A percentile compares a stretch with the other conserved stretches of the same genome.
Evolutionary conservation across 2,329 filamentous ascomycete species (phyloP).

Genomic region (Colletotrichum sp.): DNA sequence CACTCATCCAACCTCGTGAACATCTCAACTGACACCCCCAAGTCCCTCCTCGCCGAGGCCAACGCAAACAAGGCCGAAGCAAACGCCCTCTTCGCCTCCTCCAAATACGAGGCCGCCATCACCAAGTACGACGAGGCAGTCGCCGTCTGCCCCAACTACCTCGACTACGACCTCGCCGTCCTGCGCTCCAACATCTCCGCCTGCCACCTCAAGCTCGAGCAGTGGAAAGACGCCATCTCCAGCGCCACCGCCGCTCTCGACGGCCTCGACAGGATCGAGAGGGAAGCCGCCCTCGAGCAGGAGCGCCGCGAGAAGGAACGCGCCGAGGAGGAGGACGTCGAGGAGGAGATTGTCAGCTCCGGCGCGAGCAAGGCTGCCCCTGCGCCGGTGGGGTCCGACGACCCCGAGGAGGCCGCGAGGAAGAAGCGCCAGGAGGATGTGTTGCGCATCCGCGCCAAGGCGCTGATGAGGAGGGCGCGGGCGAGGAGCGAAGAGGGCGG

Average conservation of each 20-base stretch:
- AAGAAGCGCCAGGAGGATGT: conserved; percentile 64
- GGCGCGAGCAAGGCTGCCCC: conserved; percentile 59
- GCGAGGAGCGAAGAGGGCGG: conserved; percentile 74
- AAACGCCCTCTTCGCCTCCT: conserved; percentile 78
- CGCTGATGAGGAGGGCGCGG: conserved; percentile 79
- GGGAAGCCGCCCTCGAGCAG: conserved; percentile 28
- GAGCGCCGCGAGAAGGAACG: conserved; percentile 46
- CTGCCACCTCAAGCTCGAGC: conserved; percentile 82
- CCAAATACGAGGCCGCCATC: conserved; percentile 78
- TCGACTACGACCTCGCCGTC: conserved; percentile 88
- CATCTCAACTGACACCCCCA: conserved; percentile 32
- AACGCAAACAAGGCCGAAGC: conserved; percentile 76
- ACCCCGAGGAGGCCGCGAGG: conserved; percentile 30
- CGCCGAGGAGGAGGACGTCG: conserved; percentile 49
- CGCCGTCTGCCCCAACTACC: conserved; percentile 78
- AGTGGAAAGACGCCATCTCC: conserved; percentile 84
- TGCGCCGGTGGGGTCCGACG: conserved; percentile 27
- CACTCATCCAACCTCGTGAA: not conserved
- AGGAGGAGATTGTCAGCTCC: conserved; percentile 64
- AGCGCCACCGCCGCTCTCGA: conserved; percentile 77
- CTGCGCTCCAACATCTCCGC: conserved; percentile 89
- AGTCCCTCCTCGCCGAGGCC: conserved; percentile 75
- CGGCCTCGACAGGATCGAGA: conserved; percentile 67
- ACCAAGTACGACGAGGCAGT: conserved; percentile 83
- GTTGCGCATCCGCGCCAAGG: conserved; percentile 79